phyloP scores from a whole-genome alignment of 2,329 filamentous ascomycete species.

The Pseudogymnoascus sp. region DNA sequence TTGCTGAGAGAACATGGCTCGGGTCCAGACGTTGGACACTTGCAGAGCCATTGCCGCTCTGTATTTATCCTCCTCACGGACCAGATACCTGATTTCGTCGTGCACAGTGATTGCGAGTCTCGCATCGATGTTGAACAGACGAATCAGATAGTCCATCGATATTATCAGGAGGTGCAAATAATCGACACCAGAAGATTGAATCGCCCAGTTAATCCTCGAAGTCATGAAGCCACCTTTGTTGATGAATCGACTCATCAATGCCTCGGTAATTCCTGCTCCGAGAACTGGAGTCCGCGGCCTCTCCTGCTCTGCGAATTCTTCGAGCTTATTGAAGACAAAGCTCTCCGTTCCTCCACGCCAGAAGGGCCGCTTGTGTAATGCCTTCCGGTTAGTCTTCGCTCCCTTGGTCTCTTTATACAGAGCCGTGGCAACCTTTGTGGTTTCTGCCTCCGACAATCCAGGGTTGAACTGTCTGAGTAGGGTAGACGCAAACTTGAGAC shows the following conservation, averaged over 20 bases:
- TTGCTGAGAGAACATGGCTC: conserved; percentile 95
- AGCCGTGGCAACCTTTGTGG: conserved; percentile 63
- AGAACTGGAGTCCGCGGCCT: conserved; percentile 82
- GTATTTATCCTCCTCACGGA: conserved; percentile 78
- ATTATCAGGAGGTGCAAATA: conserved; percentile 92
- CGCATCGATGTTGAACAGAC: conserved; percentile 75
- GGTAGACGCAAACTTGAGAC: conserved; percentile 84
- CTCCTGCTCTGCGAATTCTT: conserved; percentile 96
- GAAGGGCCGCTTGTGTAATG: conserved; percentile 66
- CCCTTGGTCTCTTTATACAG: conserved; percentile 90
- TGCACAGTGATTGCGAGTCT: conserved; percentile 91
- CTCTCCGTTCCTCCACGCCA: conserved; percentile 96
- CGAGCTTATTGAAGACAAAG: conserved; percentile 95
- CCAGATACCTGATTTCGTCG: conserved; percentile 93
- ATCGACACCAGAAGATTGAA: conserved; percentile 94
- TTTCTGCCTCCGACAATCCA: conserved; percentile 67
- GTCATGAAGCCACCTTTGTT: conserved; percentile 89
- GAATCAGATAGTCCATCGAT: conserved; percentile 85
- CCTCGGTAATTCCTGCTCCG: conserved; percentile 92
- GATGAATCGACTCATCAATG: conserved; percentile 79
- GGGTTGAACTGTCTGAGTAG: conserved; percentile 92
- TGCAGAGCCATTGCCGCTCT: conserved; percentile 86
- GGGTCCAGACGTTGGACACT: conserved; percentile 89
- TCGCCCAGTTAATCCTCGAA: conserved; percentile 97
- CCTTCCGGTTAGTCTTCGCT: conserved; percentile 67